Evolutionary conservation across 176 grass and related monocot genomes (phyloP).

Genomic region (Tillandsia leiboldiana): DNA sequence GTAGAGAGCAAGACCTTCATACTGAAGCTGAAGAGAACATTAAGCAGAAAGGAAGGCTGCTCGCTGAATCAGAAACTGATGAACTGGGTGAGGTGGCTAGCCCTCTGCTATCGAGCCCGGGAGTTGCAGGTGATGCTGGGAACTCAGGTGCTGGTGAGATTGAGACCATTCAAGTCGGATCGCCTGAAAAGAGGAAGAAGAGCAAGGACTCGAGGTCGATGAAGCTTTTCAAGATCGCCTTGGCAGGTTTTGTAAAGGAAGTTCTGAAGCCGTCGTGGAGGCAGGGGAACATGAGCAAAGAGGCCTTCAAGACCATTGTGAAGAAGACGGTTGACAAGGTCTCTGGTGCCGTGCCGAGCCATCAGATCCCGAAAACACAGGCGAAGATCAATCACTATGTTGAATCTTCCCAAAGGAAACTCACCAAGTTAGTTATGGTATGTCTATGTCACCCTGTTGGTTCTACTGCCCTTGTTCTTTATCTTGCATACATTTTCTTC

Average conservation of each 20-base stretch:
- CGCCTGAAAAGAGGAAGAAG: constrained; percentile 44
- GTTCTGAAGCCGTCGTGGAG: constrained; percentile 90
- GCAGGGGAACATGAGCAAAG: constrained; percentile 96
- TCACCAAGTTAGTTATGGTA: constrained; percentile 99
- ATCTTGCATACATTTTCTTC: constrained; percentile 21
- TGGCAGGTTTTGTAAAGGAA: constrained; percentile 97
- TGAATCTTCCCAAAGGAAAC: constrained; percentile 71
- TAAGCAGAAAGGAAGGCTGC: constrained; percentile 35
- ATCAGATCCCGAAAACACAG: constrained; percentile 76
- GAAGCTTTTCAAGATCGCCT: constrained; percentile 81
- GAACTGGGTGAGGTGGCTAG: constrained; percentile 70
- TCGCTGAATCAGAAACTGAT: constrained; percentile 62
- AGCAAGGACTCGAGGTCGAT: constrained; percentile 68
- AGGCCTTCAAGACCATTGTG: constrained; percentile 90
- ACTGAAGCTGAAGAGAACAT: constrained; percentile 37
- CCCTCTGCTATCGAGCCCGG: constrained; percentile 53
- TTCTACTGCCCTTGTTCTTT: constrained; percentile 21
- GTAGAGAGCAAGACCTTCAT: constrained; percentile 39
- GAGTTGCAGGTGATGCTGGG: constrained; percentile 15
- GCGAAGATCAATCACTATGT: constrained; percentile 85
- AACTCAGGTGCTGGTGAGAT: constrained; percentile 33
- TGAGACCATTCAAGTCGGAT: constrained; percentile 43
- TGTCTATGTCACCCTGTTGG: constrained; percentile 21
- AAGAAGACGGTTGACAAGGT: constrained; percentile 99
- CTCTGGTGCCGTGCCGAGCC: constrained; percentile 57